Percentiles rank a stretch among this genome's conserved stretches.
Conservation (phyloP, 2,329 filamentous ascomycete genomes). For the Ceratocystis variospora region DNA sequence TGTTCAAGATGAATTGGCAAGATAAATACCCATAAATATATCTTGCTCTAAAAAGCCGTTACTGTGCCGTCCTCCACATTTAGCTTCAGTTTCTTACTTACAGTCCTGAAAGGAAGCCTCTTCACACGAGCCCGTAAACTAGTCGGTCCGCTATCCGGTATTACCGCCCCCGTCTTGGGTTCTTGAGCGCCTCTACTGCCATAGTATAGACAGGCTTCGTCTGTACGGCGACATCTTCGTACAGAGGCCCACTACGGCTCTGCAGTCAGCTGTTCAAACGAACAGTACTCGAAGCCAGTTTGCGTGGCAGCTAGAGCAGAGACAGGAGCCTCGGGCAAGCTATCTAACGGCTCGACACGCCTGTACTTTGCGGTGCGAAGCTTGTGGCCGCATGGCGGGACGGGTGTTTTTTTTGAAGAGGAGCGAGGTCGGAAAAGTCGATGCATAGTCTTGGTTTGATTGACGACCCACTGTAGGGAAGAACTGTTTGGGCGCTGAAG, state of each 20-base stretch:
- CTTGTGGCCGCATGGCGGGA: not conserved
- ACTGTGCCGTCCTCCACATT: no score
- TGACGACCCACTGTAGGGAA: no score
- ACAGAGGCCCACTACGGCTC: slow-evolving; percentile 6
- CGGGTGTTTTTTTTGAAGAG: not conserved
- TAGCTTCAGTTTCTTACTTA: not conserved
- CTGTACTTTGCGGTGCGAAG: not conserved
- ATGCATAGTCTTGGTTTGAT: not conserved
- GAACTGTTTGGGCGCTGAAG: no score
- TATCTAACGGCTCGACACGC: not conserved
- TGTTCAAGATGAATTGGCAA: no score
- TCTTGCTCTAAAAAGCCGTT: no score
- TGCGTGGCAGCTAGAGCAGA: not conserved
- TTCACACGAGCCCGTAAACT: not conserved
- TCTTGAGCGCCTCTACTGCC: not conserved
- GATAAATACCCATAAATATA: no score
- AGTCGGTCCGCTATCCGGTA: not conserved
- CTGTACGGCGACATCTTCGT: not conserved
- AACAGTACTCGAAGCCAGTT: slow-evolving; percentile 7
- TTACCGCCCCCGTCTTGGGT: not conserved
- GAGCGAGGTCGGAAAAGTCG: not conserved
- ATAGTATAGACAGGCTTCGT: not conserved
- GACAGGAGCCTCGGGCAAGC: not conserved
- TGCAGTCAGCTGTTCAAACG: not conserved
- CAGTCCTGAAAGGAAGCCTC: not conserved